These are phyloP conservation scores for Populus hybrid DNA, from an alignment of 441 rosid species.

Conservation along the genomic window DNA sequence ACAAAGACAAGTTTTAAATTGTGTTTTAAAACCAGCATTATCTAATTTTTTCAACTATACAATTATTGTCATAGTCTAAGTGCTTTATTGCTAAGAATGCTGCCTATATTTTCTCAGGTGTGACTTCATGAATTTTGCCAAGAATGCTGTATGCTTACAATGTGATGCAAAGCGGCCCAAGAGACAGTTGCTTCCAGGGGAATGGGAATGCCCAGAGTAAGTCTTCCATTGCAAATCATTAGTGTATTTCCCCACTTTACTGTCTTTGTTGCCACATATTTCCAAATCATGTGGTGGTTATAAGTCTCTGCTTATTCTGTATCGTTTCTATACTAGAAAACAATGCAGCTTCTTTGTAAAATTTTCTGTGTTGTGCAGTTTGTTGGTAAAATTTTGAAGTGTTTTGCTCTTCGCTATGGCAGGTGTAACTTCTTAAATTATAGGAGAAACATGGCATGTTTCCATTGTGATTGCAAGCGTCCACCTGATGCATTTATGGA, in stretches of 20 bases:
- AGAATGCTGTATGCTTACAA: conserved; percentile 84
- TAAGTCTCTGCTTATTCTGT: not conserved
- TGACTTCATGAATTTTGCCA: conserved; percentile 96
- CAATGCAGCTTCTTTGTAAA: not conserved
- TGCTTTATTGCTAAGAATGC: conserved; percentile 10
- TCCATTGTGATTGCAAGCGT: conserved; percentile 95
- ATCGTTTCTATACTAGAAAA: not conserved
- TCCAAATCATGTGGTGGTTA: not conserved
- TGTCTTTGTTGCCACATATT: not conserved
- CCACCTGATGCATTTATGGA: conserved; percentile 75
- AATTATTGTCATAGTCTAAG: not conserved
- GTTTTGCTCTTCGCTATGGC: conserved; percentile 30
- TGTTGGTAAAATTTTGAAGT: conserved; percentile 2
- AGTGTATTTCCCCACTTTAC: not conserved
- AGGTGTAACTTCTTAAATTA: conserved; percentile 98
- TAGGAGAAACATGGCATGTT: conserved; percentile 84
- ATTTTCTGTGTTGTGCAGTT: not conserved
- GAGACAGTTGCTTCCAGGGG: conserved; percentile 97
- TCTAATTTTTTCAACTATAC: not conserved
- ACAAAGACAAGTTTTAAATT: not conserved
- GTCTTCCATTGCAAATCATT: conserved; percentile 26
- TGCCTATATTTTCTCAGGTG: conserved; percentile 51
- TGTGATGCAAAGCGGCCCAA: conserved; percentile 97
- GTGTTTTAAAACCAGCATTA: not conserved
- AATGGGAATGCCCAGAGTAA: conserved; percentile 99